Base-by-base conservation (phyloP, 108 stramenopile species). In the Discostella stelligeroides region DNA sequence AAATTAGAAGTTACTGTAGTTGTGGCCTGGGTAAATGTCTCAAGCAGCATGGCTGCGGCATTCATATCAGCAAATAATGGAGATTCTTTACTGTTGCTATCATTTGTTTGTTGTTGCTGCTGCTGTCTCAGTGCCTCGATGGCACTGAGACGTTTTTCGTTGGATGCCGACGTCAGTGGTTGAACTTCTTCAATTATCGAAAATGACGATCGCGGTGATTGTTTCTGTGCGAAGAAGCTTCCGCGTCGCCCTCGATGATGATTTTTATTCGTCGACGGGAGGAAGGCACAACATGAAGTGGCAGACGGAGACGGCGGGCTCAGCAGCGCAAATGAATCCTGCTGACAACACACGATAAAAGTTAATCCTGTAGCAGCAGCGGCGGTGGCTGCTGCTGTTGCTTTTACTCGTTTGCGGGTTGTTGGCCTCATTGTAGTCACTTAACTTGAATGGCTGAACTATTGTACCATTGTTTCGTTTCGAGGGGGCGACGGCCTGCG, bases 11-110 rank as follows among this genome's bases (percentile, higher is more conserved):
- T 14, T 1, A 25, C 10, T 38, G 29, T 43, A 38, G 58, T 42
- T 0, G 70, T 61, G 27, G 49, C 49, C 34, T 60, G 49, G 9
- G 76, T 60, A 37, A 70, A 70, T 0, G 76, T 53, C 41, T 77
- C 76, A 11, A 77, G 63, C 4, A 77, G 63, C 58, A 77, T 60
- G 48, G 75, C 37, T 28, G 76, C 76, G n/a, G 69, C 76, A 60
- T 77, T 68, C 76, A 70, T 70, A 18, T 66, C 76, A 9, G 68
- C 69, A 39, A 71, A 66, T 21, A 79, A 41, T 6, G 58, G 34
- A 14, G 60, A 59, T 12, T 66, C 64, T 45, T 58, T 13, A 13
- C 63, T 27, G 47, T 39, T 45, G 56, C 18, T 0, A 15, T 28
- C 14, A 39, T 27, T 43, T 15, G 40, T 17, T 29, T 56, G 25